A percentile compares a stretch with the other conserved stretches of the same genome.
These are phyloP conservation scores for Eucalyptus pumila DNA, from an alignment of 345 rosid genomes.

Conservation along the genomic window DNA sequence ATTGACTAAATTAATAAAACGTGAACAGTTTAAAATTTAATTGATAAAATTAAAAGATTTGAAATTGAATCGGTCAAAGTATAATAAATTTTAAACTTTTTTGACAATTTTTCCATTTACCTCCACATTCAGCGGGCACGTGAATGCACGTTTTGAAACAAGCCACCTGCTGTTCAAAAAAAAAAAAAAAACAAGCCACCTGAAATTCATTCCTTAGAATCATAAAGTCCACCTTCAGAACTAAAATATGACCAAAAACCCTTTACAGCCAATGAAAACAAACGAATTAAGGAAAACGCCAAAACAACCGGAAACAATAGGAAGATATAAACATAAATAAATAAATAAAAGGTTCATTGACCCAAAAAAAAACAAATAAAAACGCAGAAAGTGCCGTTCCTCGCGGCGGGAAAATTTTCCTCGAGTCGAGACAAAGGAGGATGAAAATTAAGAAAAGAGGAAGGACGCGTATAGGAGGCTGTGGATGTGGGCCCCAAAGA, in stretches of 20 bases:
- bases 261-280: not conserved
- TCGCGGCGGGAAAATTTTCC: not conserved
- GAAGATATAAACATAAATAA: not conserved
- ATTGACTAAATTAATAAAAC: no score
- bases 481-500: not conserved
- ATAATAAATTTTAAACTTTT: no score
- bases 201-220: not conserved
- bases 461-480: not conserved
- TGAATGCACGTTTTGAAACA: not conserved
- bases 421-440: not conserved
- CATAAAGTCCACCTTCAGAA: not conserved
- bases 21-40: accelerated
- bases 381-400: not conserved
- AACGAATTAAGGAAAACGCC: not conserved
- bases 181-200: not conserved
- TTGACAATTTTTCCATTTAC: no score
- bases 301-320: not conserved
- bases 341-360: not conserved
- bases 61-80: no score
- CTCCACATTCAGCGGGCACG: not conserved
- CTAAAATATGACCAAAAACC: not conserved
- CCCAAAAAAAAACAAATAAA: accelerated
- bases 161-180: no score
- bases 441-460: not conserved
- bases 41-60: no score